Evolutionary conservation across 2,329 filamentous ascomycete species (phyloP).

Genomic region (Aspergillus sp.): DNA sequence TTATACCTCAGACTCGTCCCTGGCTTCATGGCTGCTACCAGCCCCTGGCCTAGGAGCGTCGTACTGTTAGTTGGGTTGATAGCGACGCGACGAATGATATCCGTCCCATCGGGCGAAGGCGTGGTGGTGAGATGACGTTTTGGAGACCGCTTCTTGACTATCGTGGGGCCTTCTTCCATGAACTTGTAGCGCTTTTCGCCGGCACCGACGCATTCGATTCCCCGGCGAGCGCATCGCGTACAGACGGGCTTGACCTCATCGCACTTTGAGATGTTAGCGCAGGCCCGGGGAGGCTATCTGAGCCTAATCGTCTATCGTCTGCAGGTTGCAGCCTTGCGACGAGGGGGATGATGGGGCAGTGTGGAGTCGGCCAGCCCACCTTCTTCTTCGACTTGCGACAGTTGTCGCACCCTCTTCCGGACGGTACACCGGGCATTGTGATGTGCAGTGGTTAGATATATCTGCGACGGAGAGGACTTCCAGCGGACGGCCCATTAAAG

Average conservation of each 20-base stretch:
- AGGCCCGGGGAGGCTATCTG: not conserved
- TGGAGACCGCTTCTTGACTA: not conserved
- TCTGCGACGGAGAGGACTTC: not conserved
- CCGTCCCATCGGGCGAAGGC: not conserved
- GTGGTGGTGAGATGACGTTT: not conserved
- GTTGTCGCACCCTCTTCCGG: conserved; percentile 51
- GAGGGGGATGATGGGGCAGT: not conserved
- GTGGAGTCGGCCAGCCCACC: conserved; percentile 31
- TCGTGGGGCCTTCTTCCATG: conserved; percentile 34
- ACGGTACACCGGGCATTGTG: conserved; percentile 54
- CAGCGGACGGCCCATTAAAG: not conserved
- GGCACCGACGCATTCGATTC: conserved; percentile 47
- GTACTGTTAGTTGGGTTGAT: conserved; percentile 32
- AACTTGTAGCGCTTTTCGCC: conserved; percentile 54
- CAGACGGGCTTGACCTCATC: conserved; percentile 48
- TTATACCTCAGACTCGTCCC: conserved; percentile 50
- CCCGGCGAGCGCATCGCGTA: conserved; percentile 48
- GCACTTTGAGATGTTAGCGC: conserved; percentile 38
- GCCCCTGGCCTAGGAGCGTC: conserved; percentile 31
- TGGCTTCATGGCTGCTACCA: conserved; percentile 34
- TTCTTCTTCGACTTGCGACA: conserved; percentile 57
- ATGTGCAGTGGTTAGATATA: not conserved
- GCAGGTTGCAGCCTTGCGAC: too few species aligned
- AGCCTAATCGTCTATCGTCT: too few species aligned
- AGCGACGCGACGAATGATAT: not conserved